phyloP scores from a whole-genome alignment of 257 asterid genomes.

The Haberlea rhodopensis region DNA sequence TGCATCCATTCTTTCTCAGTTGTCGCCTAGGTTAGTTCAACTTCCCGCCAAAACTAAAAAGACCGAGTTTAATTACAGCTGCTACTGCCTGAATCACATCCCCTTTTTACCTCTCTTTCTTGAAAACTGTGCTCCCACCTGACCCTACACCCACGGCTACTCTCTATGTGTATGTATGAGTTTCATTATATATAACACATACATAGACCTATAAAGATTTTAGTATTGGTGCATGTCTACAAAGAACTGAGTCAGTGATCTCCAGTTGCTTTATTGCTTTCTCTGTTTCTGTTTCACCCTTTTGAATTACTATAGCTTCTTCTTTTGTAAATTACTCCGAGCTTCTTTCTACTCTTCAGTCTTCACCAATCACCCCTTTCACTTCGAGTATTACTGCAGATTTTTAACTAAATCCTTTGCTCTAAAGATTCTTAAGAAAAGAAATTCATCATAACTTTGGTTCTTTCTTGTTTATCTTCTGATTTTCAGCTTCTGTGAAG shows the following conservation, averaged over 20 bases:
- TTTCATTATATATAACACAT: not conserved
- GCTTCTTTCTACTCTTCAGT: not conserved
- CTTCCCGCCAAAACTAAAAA: conserved; percentile 57
- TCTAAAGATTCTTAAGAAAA: not conserved
- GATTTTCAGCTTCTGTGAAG: conserved; percentile 19
- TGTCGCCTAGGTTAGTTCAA: conserved; percentile 12
- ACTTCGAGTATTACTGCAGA: not conserved
- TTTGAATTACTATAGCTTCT: not conserved
- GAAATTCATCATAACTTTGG: not conserved
- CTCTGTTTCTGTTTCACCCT: conserved; percentile 16
- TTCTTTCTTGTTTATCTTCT: not conserved
- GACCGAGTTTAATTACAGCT: conserved; percentile 5
- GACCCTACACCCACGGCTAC: not conserved
- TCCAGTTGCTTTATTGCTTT: conserved; percentile 2
- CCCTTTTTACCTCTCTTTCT: conserved; percentile 16
- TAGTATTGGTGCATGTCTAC: not conserved
- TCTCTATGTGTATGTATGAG: not conserved
- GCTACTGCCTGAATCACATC: not conserved
- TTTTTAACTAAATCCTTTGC: not conserved
- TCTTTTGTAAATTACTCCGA: conserved; percentile 16
- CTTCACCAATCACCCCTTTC: not conserved
- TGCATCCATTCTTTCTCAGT: not conserved
- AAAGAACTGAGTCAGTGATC: not conserved
- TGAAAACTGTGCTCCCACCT: conserved; percentile 21
- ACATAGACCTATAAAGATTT: not conserved